phyloP scores from a whole-genome alignment of 169 alveolate species.

The Eimeria brunetti region DNA sequence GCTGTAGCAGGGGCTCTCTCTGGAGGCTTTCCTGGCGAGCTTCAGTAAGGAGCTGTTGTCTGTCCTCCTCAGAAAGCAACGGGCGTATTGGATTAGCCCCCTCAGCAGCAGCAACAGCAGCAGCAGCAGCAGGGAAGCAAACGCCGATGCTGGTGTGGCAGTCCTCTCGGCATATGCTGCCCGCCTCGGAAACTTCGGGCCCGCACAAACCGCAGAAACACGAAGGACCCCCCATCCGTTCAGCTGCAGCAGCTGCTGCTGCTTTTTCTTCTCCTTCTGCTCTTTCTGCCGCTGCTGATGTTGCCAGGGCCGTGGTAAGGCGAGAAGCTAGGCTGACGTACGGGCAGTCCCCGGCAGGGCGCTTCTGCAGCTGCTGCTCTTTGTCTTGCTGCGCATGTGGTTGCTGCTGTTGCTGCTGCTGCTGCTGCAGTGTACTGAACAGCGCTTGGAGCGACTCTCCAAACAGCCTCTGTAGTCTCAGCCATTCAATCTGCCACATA shows the following conservation, averaged over 20 bases:
- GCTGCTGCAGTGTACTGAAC: slow-evolving; percentile 16
- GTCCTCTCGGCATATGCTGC: slow-evolving; percentile 33
- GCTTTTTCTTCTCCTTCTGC: not conserved
- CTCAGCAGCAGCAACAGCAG: slow-evolving; percentile 6
- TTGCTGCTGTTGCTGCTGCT: slow-evolving; percentile 28
- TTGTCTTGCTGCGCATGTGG: slow-evolving; percentile 5
- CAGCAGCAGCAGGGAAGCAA: not conserved
- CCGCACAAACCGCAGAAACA: slow-evolving; percentile 46
- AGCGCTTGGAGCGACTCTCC: slow-evolving; percentile 30
- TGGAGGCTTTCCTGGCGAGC: slow-evolving; percentile 3
- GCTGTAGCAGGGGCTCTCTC: slow-evolving; percentile 38
- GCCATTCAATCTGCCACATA: slow-evolving; percentile 49
- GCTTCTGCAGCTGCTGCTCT: slow-evolving; percentile 14
- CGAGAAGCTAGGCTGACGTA: slow-evolving; percentile 23
- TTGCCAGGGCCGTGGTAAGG: not conserved
- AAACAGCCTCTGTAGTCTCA: slow-evolving; percentile 45
- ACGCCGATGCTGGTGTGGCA: not conserved
- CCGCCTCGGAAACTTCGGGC: slow-evolving; percentile 14
- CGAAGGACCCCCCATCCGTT: not conserved
- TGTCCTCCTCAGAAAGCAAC: slow-evolving; percentile 13
- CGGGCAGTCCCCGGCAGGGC: not conserved
- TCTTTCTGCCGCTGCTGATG: not conserved
- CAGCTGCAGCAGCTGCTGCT: not conserved
- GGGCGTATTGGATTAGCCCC: not conserved
- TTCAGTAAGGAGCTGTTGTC: slow-evolving; percentile 21